A percentile compares a stretch with the other conserved stretches of the same genome.
These are phyloP conservation scores for Antitrichia curtipendula DNA, from an alignment of 225 moss, liverwort and hornwort species.

Conservation along the genomic window DNA sequence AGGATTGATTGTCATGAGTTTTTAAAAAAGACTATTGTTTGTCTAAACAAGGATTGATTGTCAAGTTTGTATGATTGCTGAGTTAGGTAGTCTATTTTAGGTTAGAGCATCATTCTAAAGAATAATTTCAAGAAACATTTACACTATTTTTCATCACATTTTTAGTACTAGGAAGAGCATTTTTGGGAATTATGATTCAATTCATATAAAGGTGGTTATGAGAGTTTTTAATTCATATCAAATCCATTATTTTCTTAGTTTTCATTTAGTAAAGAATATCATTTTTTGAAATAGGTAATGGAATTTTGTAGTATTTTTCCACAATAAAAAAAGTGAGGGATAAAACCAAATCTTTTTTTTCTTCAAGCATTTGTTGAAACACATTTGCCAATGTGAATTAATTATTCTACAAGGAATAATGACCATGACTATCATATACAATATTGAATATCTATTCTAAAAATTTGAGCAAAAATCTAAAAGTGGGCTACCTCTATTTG, in stretches of 20 bases:
- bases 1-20: too few species aligned
- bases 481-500: rapidly evolving
- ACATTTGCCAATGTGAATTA: background rate
- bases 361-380: background rate
- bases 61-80: too few species aligned
- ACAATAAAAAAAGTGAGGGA: too few species aligned
- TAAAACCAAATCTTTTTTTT: background rate
- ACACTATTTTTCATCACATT: background rate
- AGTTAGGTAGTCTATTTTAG: too few species aligned
- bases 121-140: background rate
- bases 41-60: too few species aligned
- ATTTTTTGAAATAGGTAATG: background rate
- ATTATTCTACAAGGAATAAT: background rate
- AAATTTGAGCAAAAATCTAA: background rate
- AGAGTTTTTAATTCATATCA: background rate
- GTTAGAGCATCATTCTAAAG: background rate
- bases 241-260: background rate
- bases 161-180: background rate
- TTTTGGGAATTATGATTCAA: background rate
- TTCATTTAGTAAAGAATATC: background rate
- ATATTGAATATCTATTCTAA: background rate
- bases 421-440: rapidly evolving
- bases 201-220: background rate
- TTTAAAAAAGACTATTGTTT: too few species aligned
- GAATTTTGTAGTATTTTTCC: background rate